phyloP scores from a whole-genome alignment of 192 early-diverging fungal species.

The Coemansia sp. region DNA sequence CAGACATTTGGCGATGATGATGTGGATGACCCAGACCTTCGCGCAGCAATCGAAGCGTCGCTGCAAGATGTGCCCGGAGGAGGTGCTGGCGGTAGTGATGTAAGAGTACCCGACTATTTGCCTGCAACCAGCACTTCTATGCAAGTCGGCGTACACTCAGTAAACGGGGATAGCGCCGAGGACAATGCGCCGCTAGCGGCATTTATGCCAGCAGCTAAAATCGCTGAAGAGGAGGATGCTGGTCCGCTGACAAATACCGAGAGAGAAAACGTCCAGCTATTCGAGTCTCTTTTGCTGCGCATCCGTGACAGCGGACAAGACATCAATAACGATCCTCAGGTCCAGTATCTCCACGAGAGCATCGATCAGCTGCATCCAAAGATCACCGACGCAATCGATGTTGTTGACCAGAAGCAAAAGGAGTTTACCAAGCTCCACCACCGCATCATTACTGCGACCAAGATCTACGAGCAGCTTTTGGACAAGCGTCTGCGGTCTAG shows the following conservation, averaged over 20 bases:
- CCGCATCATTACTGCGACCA: conserved; percentile 76
- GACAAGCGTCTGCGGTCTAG: conserved; percentile 67
- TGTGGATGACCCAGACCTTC: conserved; percentile 67
- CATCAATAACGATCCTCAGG: conserved; percentile 71
- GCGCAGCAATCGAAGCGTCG: conserved; percentile 78
- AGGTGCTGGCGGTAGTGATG: background rate
- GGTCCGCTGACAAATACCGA: conserved; percentile 74
- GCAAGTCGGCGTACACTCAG: conserved; percentile 2
- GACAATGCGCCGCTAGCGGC: conserved; percentile 24
- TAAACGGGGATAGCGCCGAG: background rate
- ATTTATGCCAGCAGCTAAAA: conserved; percentile 38
- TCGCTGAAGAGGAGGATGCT: conserved; percentile 23
- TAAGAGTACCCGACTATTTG: conserved; percentile 30
- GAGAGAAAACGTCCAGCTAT: conserved; percentile 86
- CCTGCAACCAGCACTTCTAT: conserved; percentile 5
- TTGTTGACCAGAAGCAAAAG: conserved; percentile 75
- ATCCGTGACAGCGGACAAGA: conserved; percentile 78
- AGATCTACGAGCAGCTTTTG: conserved; percentile 84
- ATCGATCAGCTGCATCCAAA: conserved; percentile 85
- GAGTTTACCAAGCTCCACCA: conserved; percentile 77
- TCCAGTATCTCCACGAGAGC: conserved; percentile 82
- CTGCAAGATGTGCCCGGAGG: conserved; percentile 57
- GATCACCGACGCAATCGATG: conserved; percentile 70
- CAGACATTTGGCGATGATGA: conserved; percentile 38
- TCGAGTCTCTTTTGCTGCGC: conserved; percentile 80